Base-by-base conservation (phyloP, 805 yeast species). In the Suhomyces prunicola region DNA sequence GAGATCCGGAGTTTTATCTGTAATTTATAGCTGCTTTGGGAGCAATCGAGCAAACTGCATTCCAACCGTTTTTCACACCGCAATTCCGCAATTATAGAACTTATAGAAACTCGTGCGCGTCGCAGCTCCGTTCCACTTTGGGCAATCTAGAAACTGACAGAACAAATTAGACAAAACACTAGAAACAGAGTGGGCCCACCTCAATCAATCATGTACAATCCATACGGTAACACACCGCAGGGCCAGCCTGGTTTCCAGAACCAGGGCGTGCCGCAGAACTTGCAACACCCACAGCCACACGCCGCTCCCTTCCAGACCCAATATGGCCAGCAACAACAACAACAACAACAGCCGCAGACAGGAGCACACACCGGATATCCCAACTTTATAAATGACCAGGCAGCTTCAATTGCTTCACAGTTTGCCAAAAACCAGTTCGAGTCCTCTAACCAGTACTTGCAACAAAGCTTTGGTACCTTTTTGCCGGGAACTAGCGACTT, bases 361-460 rank as follows among this genome's bases (percentile, higher is more conserved):
- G 50, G 29, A 33, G 24, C 17, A 52, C 45, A 51, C 56, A 69
- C 60, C 2, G 33, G 33, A 10, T 60, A 61, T 51, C 62, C 74
- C 39, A 69, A 73, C 55, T 76, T 89, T 57, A 80, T 90, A 67
- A 82, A 80, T 57, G 96, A 90, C 65, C 92, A 96, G 33, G 80
- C 89, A 13, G 83, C 96, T 0, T 83, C 87, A 52, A 80, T 91
- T 78, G 97, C 97, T 1, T 81, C 92, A 24, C 96, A 90, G 63
- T 82, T 92, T 57, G 96, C 97, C 35, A 88, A 89, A 62, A 82
- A 82, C 50, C 97, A 97, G 1, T 81, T 94, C 54, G 82, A 83
- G 58, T 88, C 90, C 29, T 90, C 94, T 23, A 89, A 88, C 60
- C 86, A 86, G 56, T 88, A 88, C 69, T 69, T 90, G 67, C 88